These are phyloP conservation scores for Mucor piriformis DNA, from an alignment of 371 early-diverging fungal genomes.

Conservation along the genomic window DNA sequence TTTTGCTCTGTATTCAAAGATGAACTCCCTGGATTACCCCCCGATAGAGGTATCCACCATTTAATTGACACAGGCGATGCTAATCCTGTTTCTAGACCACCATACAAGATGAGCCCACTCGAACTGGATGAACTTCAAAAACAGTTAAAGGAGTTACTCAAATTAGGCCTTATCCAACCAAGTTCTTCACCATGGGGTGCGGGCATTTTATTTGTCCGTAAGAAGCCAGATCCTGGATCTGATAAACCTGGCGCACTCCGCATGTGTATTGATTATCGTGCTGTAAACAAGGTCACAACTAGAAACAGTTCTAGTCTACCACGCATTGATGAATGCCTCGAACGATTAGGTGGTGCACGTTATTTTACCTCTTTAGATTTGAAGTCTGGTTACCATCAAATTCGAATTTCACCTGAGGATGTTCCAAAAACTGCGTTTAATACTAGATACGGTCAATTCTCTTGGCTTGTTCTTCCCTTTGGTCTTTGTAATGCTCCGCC, in stretches of 20 bases:
- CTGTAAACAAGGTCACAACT: constrained; percentile 48
- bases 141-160: constrained; percentile 4
- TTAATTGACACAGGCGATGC: constrained; percentile 25
- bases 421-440: constrained; percentile 38
- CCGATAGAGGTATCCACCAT: constrained; percentile 16
- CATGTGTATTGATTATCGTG: constrained; percentile 40
- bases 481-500: constrained; percentile 50
- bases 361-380: constrained; percentile 25
- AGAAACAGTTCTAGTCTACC: constrained; percentile 49
- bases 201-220: constrained; percentile 45
- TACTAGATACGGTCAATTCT: constrained; percentile 40
- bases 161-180: constrained; percentile 21
- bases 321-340: constrained; percentile 38
- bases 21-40: constrained; percentile 2
- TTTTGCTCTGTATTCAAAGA: constrained; percentile 2
- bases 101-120: constrained; percentile 27
- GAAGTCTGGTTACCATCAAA: constrained; percentile 43
- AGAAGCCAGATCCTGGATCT: constrained; percentile 46
- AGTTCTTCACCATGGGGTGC: constrained; percentile 26
- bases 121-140: constrained; percentile 24
- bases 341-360: constrained; percentile 21
- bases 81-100: constrained; percentile 19
- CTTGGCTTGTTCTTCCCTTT: constrained; percentile 52
- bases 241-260: constrained; percentile 54
- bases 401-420: constrained; percentile 23